Percentiles rank a stretch among this genome's conserved stretches.
phyloP scores from a whole-genome alignment of 2,329 filamentous ascomycete species.

The Hypoxylon sp. region DNA sequence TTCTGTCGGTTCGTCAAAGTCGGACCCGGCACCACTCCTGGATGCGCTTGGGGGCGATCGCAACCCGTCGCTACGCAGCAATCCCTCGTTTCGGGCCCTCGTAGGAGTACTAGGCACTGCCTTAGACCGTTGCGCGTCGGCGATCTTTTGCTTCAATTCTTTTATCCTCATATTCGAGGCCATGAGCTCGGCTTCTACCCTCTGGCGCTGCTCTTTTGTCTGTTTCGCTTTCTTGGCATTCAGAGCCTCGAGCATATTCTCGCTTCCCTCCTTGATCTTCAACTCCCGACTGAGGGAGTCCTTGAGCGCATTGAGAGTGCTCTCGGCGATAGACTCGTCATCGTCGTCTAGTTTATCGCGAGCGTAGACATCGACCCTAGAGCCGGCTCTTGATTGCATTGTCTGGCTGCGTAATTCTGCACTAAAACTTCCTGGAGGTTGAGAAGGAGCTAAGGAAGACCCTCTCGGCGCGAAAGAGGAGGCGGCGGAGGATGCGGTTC shows the following conservation, averaged over 20 bases:
- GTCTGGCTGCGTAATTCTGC: conserved; percentile 84
- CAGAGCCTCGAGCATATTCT: conserved; percentile 96
- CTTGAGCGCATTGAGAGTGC: conserved; percentile 80
- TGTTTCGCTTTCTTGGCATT: conserved; percentile 97
- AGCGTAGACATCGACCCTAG: conserved; percentile 66
- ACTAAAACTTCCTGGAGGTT: conserved; percentile 88
- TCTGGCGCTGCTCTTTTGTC: conserved; percentile 84
- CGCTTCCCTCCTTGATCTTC: conserved; percentile 97
- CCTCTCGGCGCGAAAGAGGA: conserved; percentile 77
- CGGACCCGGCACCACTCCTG: conserved; percentile 70
- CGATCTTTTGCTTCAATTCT: conserved; percentile 72
- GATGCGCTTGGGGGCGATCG: conserved; percentile 72
- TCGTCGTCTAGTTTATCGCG: conserved; percentile 75
- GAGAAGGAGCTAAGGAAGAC: conserved; percentile 78
- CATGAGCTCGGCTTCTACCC: conserved; percentile 89
- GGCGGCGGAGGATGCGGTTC: conserved; percentile 67
- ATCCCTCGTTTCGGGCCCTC: conserved; percentile 64
- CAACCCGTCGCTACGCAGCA: conserved; percentile 63
- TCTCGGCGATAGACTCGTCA: conserved; percentile 72
- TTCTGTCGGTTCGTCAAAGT: conserved; percentile 79
- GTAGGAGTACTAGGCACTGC: conserved; percentile 66
- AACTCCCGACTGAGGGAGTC: conserved; percentile 94
- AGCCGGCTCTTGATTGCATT: conserved; percentile 74
- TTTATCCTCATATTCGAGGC: conserved; percentile 83
- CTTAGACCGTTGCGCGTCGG: conserved; percentile 69